Evolutionary conservation across 345 rosid species (phyloP).

Genomic region (Syzygium jambos): DNA sequence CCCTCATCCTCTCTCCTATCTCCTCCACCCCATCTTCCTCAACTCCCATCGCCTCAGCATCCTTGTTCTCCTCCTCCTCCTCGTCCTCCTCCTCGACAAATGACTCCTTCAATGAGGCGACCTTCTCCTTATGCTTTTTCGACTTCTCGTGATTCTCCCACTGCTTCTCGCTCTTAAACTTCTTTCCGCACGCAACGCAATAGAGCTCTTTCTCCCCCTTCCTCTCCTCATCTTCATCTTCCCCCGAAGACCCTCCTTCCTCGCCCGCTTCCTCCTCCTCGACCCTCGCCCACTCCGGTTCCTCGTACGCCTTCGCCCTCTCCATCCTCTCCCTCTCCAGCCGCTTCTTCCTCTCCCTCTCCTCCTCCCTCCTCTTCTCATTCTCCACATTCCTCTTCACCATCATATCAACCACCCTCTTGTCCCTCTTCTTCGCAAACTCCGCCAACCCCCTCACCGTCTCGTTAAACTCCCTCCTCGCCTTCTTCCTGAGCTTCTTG

Average conservation of each 20-base stretch:
- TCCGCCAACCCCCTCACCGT: constrained; percentile 73
- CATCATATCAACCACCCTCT: constrained; percentile 77
- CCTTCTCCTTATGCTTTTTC: constrained; percentile 92
- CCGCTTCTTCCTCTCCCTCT: constrained; percentile 57
- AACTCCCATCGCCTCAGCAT: background rate
- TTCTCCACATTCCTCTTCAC: constrained; percentile 57
- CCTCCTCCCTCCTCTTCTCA: constrained; percentile 63
- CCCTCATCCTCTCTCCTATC: constrained; percentile 35
- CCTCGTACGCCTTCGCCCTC: constrained; percentile 28
- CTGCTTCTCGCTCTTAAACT: constrained; percentile 90
- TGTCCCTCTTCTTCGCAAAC: constrained; percentile 90
- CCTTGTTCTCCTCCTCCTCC: constrained; percentile 9
- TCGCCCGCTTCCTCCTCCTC: constrained; percentile 15
- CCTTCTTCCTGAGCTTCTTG: constrained; percentile 84
- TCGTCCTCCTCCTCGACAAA: constrained; percentile 26
- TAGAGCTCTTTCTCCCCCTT: constrained; percentile 45
- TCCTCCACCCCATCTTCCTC: constrained; percentile 28
- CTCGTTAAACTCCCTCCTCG: constrained; percentile 71
- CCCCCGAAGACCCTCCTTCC: constrained; percentile 5
- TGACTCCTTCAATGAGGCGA: constrained; percentile 59
- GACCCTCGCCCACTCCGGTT: constrained; percentile 28
- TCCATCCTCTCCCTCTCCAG: constrained; percentile 65
- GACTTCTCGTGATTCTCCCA: constrained; percentile 99
- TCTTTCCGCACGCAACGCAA: constrained; percentile 83
- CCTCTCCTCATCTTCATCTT: constrained; percentile 10